Conservation (phyloP, 192 early-diverging fungal genomes). For the Linnemannia hyalina region DNA sequence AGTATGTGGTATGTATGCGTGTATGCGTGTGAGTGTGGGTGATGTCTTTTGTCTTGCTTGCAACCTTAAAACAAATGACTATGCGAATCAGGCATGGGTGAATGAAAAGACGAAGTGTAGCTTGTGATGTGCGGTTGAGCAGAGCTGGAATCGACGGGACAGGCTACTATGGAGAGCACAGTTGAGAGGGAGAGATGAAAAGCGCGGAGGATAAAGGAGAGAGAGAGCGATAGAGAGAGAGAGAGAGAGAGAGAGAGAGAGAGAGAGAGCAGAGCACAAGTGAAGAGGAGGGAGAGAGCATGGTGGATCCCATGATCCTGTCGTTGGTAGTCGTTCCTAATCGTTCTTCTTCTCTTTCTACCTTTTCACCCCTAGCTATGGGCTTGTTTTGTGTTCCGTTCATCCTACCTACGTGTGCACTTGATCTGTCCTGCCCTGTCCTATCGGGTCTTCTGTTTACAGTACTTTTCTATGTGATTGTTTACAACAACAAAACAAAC, state of each 20-base stretch:
- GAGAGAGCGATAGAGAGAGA: constrained; percentile 5
- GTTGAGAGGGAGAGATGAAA: not conserved
- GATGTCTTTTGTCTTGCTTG: too few relatives aligned
- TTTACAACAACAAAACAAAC: not conserved
- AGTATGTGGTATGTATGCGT: too few relatives aligned
- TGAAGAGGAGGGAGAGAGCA: not conserved
- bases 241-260: constrained; percentile 14
- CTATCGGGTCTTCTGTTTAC: too few relatives aligned
- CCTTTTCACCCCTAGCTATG: not conserved
- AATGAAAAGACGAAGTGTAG: not conserved
- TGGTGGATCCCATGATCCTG: not conserved
- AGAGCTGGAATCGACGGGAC: constrained; percentile 5
- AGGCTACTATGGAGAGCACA: not conserved
- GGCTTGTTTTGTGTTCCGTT: not conserved
- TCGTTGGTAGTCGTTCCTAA: not conserved
- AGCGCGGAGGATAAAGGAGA: not conserved
- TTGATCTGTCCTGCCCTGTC: too few relatives aligned
- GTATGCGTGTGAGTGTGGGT: too few relatives aligned
- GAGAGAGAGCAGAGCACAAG: not conserved
- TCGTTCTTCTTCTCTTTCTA: not conserved
- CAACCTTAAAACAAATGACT: not conserved
- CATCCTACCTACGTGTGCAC: not conserved
- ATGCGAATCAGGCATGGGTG: not conserved
- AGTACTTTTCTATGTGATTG: not conserved
- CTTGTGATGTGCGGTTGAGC: not conserved